Evolutionary conservation across 106 monocot genomes (phyloP), one percentile per base, ranked within the genome.

Genomic region (Dendrobium nobile): DNA sequence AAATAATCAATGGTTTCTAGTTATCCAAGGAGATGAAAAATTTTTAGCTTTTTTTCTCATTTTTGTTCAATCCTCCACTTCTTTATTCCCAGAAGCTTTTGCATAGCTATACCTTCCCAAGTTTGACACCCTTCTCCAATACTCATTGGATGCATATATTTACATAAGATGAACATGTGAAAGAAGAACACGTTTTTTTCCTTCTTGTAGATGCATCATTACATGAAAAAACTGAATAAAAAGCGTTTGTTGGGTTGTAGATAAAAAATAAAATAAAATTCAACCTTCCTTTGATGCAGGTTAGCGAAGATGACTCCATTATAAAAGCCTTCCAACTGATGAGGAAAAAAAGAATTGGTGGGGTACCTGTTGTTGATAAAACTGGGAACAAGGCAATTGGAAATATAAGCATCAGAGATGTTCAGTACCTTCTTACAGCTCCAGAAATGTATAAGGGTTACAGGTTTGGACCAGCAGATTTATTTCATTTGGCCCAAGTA

Each of bases 341-440:
- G 90, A 87, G 90, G 27, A 88, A 56, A 27, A 87, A 82, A 85
- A 82, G 92, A 58, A 78, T 95, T 19, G 95, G 95, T n/a, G 95
- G 90, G 31, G 70, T 95, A 67, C 95, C 95, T 5, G 87, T 95
- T 7, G 87, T 95, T 47, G 95, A 92, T 33, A 86, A n/a, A 43
- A 83, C 51, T 58, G 84, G 89, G 40, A 84, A 75, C 4, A 95
- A 87, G 75, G 87, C 90, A 47, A 72, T 90, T 72, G 95, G 92
- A 51, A 95, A 87, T 78, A 92, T 95, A 68, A 92, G 90, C 85
- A 92, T 95, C 54, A 90, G 89, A 78, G 95, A 95, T 78, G 87
- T 92, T 70, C 92, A 92, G n/a, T 90, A 88, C 82, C 92, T 95
- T 31, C 78, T 95, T 41, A 87, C 85, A 15, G 79, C 86, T 7